Evolutionary conservation across 768 basidiomycete genomes (phyloP).

Genomic region (Pisolithus marmoratus): DNA sequence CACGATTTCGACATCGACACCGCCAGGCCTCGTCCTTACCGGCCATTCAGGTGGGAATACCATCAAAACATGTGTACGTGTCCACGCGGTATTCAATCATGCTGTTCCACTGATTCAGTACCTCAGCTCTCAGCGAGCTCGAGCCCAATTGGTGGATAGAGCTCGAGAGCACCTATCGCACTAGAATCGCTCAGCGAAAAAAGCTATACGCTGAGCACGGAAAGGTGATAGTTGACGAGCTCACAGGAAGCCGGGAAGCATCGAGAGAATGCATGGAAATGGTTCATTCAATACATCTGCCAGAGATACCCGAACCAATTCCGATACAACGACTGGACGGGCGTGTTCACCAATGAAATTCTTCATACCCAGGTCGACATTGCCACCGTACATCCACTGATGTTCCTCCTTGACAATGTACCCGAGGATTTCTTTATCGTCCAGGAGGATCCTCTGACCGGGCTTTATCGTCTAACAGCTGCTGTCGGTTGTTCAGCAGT

Average conservation of each 20-base stretch:
- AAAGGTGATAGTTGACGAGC: conserved; percentile 36
- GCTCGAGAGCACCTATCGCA: conserved; percentile 45
- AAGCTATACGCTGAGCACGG: conserved; percentile 34
- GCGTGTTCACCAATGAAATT: conserved; percentile 39
- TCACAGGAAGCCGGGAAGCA: conserved; percentile 45
- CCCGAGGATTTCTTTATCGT: conserved; percentile 48
- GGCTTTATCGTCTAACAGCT: conserved; percentile 40
- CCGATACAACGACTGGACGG: conserved; percentile 28
- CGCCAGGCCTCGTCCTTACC: conserved; percentile 45
- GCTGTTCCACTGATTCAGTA: background rate
- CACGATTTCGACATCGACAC: conserved; percentile 37
- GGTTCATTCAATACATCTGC: conserved; percentile 51
- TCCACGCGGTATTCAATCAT: background rate
- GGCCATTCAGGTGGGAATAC: conserved; percentile 52
- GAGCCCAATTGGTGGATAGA: conserved; percentile 56
- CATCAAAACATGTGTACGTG: conserved; percentile 50
- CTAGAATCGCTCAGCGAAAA: conserved; percentile 39
- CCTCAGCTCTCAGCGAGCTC: conserved; percentile 38
- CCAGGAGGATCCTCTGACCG: conserved; percentile 36
- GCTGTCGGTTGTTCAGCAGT: conserved; percentile 43
- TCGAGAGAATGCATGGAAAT: conserved; percentile 51
- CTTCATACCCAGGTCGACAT: conserved; percentile 29
- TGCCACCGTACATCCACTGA: conserved; percentile 29
- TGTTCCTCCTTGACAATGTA: conserved; percentile 44
- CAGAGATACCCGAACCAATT: conserved; percentile 54